phyloP scores from a whole-genome alignment of 2,329 filamentous ascomycete genomes.

The Beauveria sp. region DNA sequence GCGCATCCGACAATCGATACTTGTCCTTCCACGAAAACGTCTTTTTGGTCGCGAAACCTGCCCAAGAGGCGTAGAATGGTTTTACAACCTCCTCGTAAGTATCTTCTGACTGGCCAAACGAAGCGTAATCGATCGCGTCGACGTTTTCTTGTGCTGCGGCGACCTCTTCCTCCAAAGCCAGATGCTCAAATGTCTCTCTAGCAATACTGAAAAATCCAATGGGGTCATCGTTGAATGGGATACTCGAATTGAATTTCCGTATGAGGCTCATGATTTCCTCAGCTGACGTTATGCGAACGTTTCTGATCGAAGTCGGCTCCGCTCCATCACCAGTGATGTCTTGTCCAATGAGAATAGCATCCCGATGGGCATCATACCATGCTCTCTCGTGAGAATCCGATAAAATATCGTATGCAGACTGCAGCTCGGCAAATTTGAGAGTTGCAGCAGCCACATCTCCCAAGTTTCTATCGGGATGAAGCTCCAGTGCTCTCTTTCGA shows the following conservation, averaged over 20 bases:
- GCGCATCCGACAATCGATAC: conserved; percentile 76
- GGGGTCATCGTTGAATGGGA: conserved; percentile 73
- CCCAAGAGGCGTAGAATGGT: conserved; percentile 76
- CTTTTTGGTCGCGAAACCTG: conserved; percentile 74
- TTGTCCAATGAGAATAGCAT: conserved; percentile 68
- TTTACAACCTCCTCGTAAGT: conserved; percentile 69
- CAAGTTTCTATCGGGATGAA: conserved; percentile 92
- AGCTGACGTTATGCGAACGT: conserved; percentile 68
- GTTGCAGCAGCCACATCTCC: conserved; percentile 80
- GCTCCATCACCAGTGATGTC: conserved; percentile 37
- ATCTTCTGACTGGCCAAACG: conserved; percentile 73
- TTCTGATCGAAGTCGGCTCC: conserved; percentile 53
- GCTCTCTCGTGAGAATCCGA: conserved; percentile 91
- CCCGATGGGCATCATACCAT: conserved; percentile 95
- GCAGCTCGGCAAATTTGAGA: conserved; percentile 79
- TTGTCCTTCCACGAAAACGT: conserved; percentile 84
- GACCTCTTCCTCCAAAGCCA: conserved; percentile 71
- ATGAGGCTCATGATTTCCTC: conserved; percentile 74
- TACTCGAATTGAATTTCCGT: conserved; percentile 67
- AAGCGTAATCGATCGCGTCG: conserved; percentile 61
- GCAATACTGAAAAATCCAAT: conserved; percentile 80
- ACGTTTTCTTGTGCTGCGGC: conserved; percentile 63
- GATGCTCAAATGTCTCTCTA: conserved; percentile 66
- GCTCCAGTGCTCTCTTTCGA: conserved; percentile 77
- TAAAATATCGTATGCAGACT: conserved; percentile 90